Percentiles rank a stretch among this genome's conserved stretches.
These are phyloP conservation scores for Trapa bicornis DNA, from an alignment of 345 rosid species.

Conservation along the genomic window DNA sequence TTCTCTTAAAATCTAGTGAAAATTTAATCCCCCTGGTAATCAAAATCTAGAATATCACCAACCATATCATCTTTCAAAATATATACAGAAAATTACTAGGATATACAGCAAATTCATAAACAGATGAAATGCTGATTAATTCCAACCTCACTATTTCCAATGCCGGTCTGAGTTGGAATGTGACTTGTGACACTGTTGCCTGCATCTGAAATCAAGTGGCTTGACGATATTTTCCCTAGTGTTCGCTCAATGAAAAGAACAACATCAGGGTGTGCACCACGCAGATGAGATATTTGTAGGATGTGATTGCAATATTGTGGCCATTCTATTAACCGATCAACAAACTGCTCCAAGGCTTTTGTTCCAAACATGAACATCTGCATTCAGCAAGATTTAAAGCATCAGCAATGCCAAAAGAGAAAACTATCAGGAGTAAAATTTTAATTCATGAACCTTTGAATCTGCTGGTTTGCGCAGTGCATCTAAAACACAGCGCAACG, in stretches of 20 bases:
- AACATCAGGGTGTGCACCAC: conserved; percentile 68
- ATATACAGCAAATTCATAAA: background rate
- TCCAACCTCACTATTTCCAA: conserved; percentile 59
- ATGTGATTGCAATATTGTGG: conserved; percentile 98
- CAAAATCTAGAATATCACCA: too few relatives aligned
- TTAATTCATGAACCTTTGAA: conserved; percentile 54
- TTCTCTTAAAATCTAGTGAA: too few relatives aligned
- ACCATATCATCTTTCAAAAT: background rate
- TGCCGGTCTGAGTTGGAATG: conserved; percentile 31
- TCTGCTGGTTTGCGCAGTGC: conserved; percentile 94
- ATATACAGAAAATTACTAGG: background rate
- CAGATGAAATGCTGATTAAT: background rate
- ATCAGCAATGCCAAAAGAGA: conserved; percentile 4
- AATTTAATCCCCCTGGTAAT: too few relatives aligned
- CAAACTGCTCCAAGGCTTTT: conserved; percentile 89
- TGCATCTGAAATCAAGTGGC: conserved; percentile 64
- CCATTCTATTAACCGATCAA: conserved; percentile 91
- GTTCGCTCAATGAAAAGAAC: conserved; percentile 79
- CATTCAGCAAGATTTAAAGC: conserved; percentile 12
- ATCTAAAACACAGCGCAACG: conserved; percentile 86
- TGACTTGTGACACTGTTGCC: conserved; percentile 22
- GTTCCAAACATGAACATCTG: conserved; percentile 98
- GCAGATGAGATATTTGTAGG: conserved; percentile 91
- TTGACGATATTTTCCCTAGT: conserved; percentile 71
- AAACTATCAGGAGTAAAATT: background rate